These are phyloP conservation scores for Musa balbisiana DNA, from an alignment of 202 grass and related monocot species.

Conservation along the genomic window DNA sequence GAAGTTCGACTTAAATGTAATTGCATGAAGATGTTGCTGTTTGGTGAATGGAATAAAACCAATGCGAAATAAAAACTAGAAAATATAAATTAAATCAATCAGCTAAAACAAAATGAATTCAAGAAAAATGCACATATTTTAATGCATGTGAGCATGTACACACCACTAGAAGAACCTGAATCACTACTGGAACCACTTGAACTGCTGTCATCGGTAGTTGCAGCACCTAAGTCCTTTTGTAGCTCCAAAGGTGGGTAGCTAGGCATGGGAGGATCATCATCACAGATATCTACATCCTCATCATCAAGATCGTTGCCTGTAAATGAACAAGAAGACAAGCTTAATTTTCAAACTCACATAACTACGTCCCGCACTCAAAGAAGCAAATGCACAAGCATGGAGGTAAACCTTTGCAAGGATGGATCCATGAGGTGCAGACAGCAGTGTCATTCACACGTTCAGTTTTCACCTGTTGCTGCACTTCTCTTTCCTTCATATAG, in stretches of 20 bases:
- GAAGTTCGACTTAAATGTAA: slow-evolving; percentile 7
- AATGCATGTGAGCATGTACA: slow-evolving; percentile 20
- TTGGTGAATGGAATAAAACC: slow-evolving; percentile 1
- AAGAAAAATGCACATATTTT: not conserved
- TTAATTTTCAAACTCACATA: not conserved
- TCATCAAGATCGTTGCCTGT: slow-evolving; percentile 61
- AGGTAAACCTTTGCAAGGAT: slow-evolving; percentile 65
- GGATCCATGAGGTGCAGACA: slow-evolving; percentile 56
- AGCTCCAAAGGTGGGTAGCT: slow-evolving; percentile 48
- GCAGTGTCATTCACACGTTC: slow-evolving; percentile 67
- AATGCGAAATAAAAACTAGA: not conserved
- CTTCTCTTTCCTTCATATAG: slow-evolving; percentile 41
- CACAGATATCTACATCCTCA: slow-evolving; percentile 94
- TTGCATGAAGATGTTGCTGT: no score
- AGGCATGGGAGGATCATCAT: slow-evolving; percentile 53
- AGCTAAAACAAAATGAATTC: no score
- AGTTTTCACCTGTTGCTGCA: slow-evolving; percentile 29
- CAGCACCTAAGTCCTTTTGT: slow-evolving; percentile 56
- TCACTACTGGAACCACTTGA: slow-evolving; percentile 76
- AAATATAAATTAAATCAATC: no score
- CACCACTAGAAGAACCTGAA: slow-evolving; percentile 81
- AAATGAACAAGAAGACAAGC: not conserved
- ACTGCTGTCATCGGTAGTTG: slow-evolving; percentile 43
- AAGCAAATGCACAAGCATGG: not conserved
- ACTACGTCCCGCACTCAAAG: not conserved